Percentiles rank a stretch among this genome's conserved stretches.
phyloP scores from a whole-genome alignment of 257 asterid genomes.

The Solanum etuberosum region DNA sequence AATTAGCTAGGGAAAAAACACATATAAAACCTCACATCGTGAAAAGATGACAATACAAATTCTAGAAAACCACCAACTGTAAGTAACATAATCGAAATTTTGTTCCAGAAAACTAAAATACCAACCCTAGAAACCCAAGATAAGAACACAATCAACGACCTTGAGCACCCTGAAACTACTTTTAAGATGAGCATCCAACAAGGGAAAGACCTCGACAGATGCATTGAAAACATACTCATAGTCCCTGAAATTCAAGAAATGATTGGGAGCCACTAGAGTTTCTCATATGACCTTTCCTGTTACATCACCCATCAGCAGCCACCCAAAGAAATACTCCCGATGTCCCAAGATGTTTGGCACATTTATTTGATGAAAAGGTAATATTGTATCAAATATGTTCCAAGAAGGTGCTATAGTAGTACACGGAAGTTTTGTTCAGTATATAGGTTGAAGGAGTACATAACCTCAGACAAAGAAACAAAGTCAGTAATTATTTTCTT shows the following conservation, averaged over 20 bases:
- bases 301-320: background rate
- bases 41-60: background rate
- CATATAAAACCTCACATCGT: background rate
- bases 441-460: background rate
- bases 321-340: background rate
- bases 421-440: background rate
- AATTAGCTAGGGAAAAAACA: background rate
- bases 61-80: background rate
- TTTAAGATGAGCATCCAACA: background rate
- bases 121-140: background rate
- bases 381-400: background rate
- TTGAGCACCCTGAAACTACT: background rate
- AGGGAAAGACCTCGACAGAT: background rate
- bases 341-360: background rate
- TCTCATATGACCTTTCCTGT: background rate
- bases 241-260: background rate
- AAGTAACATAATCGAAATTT: background rate
- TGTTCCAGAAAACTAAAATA: background rate
- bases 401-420: background rate
- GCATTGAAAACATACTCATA: background rate
- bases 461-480: background rate
- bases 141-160: background rate
- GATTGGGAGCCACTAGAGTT: background rate
- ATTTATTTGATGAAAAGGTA: background rate
- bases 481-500: background rate